These are phyloP conservation scores for Sporothrix protearum DNA, from an alignment of 2,329 filamentous ascomycete species.

Conservation along the genomic window DNA sequence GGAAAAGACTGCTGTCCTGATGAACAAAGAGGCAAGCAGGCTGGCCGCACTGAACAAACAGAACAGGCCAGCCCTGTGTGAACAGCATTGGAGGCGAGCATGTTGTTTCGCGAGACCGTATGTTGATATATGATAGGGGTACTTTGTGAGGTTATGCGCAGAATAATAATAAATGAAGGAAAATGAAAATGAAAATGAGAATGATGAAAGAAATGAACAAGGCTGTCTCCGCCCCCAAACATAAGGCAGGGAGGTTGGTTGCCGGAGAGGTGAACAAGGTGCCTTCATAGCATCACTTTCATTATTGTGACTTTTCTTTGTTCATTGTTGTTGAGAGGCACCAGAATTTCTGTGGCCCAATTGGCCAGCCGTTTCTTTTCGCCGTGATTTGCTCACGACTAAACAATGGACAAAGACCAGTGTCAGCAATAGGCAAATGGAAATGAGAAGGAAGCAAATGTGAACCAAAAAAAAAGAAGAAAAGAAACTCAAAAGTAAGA, in stretches of 20 bases:
- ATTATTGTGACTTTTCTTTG: background rate
- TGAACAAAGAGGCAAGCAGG: conserved; percentile 7
- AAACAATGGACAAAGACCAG: background rate
- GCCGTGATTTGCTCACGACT: background rate
- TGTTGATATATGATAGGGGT: background rate
- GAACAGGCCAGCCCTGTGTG: background rate
- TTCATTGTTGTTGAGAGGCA: background rate
- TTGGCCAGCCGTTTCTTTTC: background rate
- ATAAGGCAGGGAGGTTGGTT: background rate
- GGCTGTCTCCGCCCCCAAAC: background rate
- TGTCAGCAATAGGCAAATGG: background rate
- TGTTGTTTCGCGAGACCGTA: background rate
- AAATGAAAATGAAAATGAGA: background rate
- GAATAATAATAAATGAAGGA: background rate
- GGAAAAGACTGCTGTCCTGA: background rate
- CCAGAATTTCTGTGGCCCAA: background rate
- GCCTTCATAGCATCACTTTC: background rate
- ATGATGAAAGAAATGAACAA: background rate
- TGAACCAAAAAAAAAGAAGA: background rate
- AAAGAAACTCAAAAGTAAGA: too few species aligned
- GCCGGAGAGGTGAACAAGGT: background rate
- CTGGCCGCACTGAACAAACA: conserved; percentile 2
- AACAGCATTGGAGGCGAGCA: background rate
- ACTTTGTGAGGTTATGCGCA: background rate
- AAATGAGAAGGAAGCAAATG: background rate